Conservation (phyloP, 139 green algal species). For the Picocystis salinarum region DNA sequence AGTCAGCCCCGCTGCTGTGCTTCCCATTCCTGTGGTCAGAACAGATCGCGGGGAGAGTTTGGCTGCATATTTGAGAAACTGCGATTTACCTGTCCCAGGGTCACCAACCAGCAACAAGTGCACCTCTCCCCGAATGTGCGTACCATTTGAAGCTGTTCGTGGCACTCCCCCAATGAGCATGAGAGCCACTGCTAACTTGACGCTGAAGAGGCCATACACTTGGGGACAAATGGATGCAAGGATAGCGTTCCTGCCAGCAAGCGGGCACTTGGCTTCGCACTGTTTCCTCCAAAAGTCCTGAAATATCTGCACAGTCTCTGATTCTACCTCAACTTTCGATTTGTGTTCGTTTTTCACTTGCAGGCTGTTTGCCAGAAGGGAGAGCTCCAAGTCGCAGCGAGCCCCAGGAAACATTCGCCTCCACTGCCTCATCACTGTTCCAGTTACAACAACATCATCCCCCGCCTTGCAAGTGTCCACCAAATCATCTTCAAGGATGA, state of each 20-base stretch:
- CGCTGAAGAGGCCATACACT: conserved; percentile 39
- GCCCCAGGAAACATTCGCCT: conserved; percentile 18
- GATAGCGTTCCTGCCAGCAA: conserved; percentile 44
- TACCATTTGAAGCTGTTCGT: conserved; percentile 7
- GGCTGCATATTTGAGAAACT: conserved; percentile 60
- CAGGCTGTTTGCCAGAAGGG: conserved; percentile 27
- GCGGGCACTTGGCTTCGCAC: conserved; percentile 7
- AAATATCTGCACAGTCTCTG: conserved; percentile 14
- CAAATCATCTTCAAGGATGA: conserved; percentile 66
- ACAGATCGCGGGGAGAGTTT: conserved; percentile 40
- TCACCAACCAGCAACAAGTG: conserved; percentile 84
- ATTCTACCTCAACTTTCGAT: conserved; percentile 3
- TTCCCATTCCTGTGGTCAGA: conserved; percentile 44
- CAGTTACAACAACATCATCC: conserved; percentile 60
- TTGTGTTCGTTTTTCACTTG: conserved; percentile 9
- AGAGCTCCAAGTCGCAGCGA: conserved; percentile 43
- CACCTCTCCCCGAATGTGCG: conserved; percentile 38
- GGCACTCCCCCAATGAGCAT: conserved; percentile 55
- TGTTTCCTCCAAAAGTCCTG: conserved; percentile 38
- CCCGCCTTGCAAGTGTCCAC: conserved; percentile 47
- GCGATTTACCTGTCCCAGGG: conserved; percentile 59
- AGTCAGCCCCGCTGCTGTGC: conserved; percentile 59
- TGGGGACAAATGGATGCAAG: conserved; percentile 48
- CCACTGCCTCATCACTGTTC: conserved; percentile 44
- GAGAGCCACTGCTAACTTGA: conserved; percentile 58